Conservation (phyloP, 257 asterid species). For the Verbena officinalis region DNA sequence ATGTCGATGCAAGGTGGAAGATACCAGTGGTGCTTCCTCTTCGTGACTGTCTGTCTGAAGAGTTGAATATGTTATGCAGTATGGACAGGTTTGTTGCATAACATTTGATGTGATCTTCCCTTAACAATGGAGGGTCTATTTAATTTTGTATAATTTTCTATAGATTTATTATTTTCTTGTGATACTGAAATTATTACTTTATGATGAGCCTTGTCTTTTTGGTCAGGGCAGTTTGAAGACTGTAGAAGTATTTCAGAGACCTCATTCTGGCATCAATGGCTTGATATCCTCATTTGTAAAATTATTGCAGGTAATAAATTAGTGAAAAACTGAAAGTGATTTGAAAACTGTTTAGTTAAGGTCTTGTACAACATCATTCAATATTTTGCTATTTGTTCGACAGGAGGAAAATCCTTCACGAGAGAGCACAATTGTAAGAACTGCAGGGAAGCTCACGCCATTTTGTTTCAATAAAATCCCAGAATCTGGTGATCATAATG, state of each 20-base stretch:
- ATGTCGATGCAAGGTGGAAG: conserved; percentile 74
- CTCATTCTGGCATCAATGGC: conserved; percentile 61
- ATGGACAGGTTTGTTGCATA: conserved; percentile 68
- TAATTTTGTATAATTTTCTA: conserved; percentile 9
- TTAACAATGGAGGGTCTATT: conserved; percentile 11
- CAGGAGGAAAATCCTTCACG: conserved; percentile 96
- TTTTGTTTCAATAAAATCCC: conserved; percentile 66
- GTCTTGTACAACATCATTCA: too few relatives aligned
- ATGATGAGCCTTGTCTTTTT: conserved; percentile 34
- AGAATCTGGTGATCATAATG: conserved; percentile 43
- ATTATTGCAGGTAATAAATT: conserved; percentile 66
- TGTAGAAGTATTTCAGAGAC: conserved; percentile 52
- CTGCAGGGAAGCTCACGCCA: conserved; percentile 80
- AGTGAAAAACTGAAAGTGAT: background rate
- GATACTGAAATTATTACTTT: conserved; percentile 26
- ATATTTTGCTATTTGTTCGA: conserved; percentile 12
- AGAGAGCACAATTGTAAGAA: conserved; percentile 86
- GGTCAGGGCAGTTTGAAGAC: conserved; percentile 73
- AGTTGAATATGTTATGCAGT: conserved; percentile 73
- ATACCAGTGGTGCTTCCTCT: conserved; percentile 86
- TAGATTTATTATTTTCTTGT: conserved; percentile 3
- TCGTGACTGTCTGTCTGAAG: conserved; percentile 82
- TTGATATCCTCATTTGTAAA: conserved; percentile 83
- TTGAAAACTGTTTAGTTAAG: too few relatives aligned
- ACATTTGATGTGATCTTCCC: conserved; percentile 2